Evolutionary conservation across 768 basidiomycete species (phyloP).

Genomic region (Boletus tylopilopsis): DNA sequence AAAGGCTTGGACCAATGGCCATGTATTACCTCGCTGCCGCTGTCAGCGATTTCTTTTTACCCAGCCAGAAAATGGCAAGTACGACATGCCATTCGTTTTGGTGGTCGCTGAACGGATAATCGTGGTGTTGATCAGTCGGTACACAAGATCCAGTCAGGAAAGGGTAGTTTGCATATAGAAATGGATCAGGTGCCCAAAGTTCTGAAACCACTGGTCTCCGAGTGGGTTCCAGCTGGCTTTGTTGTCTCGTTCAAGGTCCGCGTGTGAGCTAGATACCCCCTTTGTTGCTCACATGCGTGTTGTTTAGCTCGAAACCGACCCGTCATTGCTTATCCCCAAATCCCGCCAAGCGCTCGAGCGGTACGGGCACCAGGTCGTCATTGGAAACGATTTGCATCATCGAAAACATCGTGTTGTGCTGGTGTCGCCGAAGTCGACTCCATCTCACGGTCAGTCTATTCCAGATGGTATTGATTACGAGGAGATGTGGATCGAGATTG

Average conservation of each 20-base stretch:
- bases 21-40: slow-evolving; percentile 98
- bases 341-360: slow-evolving; percentile 81
- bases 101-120: neutral
- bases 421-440: slow-evolving; percentile 51
- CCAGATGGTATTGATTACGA: slow-evolving; percentile 36
- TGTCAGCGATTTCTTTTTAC: slow-evolving; percentile 97
- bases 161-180: slow-evolving; percentile 88
- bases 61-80: slow-evolving; percentile 83
- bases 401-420: slow-evolving; percentile 93
- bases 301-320: slow-evolving; percentile 88
- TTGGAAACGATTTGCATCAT: slow-evolving; percentile 91
- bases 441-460: slow-evolving; percentile 4
- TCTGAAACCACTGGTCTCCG: slow-evolving; percentile 85
- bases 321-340: slow-evolving; percentile 80
- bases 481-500: slow-evolving; percentile 66
- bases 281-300: slow-evolving; percentile 5
- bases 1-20: slow-evolving; percentile 59
- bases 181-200: slow-evolving; percentile 99
- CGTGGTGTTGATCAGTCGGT: slow-evolving; percentile 57
- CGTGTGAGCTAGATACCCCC: neutral
- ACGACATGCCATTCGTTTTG: neutral
- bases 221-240: slow-evolving; percentile 89
- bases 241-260: slow-evolving; percentile 96
- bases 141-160: slow-evolving; percentile 98
- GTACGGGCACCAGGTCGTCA: slow-evolving; percentile 96